Evolutionary conservation across 2,329 filamentous ascomycete genomes (phyloP), one percentile per base, ranked within the genome.

Genomic region (Remersonia thermophila): DNA sequence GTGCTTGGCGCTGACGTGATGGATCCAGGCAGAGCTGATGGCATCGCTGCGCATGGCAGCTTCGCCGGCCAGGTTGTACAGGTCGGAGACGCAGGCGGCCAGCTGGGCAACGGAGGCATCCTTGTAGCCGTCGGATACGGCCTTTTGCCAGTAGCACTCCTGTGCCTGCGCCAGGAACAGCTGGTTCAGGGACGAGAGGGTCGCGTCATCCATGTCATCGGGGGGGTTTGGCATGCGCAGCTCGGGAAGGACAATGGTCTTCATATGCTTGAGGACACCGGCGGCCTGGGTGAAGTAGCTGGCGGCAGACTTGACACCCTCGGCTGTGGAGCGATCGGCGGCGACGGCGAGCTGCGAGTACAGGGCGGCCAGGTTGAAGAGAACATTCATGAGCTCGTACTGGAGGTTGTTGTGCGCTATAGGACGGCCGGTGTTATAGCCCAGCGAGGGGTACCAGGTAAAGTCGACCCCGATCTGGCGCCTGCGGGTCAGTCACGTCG

Each of bases 141-240:
- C 89, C 56, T 94, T 96, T 49, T 91, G 82, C 91, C 91, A 98
- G 59, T 91, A 96, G 55, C 87, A 96, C 61, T 98, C 91, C 54
- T 98, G 91, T 18, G 82, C 87, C 55, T 98, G 86, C 1, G 87
- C 89, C 8, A 98, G 69, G 55, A 93, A 76, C 20, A 98, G 68
- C 55, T 89, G 75, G 48, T 83, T 74, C 31, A 96, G 62, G 35
- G 83, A 84, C 50, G 89, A 82, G 32, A 98, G 66, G 0, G 87
- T 95, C 51, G 83, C 73, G 34, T 76, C 71, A 50, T 98, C 91
- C 86, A 98, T 93, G 54, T 98, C 91, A 54, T 96, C 91, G 1
- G 91, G 87, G 0, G 87, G 84, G 11, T 80, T 75, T 2, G 82
- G 72, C 63, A 72, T 73, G 40, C 86, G 80, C 50, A 96, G 66